These are phyloP conservation scores for Phlegmacium glaucopus DNA, from an alignment of 768 basidiomycete species.

Conservation along the genomic window DNA sequence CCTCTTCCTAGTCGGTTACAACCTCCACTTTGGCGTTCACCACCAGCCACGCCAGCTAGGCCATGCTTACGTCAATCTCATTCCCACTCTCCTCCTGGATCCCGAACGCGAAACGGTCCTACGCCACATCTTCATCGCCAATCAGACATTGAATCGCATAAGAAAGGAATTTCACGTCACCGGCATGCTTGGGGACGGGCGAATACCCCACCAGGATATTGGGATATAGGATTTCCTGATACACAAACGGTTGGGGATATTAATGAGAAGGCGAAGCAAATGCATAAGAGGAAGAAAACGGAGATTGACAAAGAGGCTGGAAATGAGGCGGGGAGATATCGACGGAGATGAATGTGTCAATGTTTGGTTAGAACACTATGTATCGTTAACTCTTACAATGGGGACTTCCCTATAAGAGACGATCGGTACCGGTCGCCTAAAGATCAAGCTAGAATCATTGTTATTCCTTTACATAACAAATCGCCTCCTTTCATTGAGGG, in stretches of 20 bases:
- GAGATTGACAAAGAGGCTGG: conserved; percentile 58
- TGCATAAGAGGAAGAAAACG: conserved; percentile 63
- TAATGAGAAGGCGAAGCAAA: conserved; percentile 68
- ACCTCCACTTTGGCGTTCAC: conserved; percentile 75
- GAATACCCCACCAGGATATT: conserved; percentile 82
- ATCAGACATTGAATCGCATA: conserved; percentile 47
- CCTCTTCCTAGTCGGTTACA: conserved; percentile 63
- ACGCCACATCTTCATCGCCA: conserved; percentile 11
- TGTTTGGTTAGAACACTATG: too few relatives aligned
- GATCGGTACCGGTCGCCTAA: too few relatives aligned
- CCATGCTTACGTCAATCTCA: conserved; percentile 24
- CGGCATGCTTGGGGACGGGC: conserved; percentile 67
- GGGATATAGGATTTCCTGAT: conserved; percentile 86
- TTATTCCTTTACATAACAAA: too few relatives aligned
- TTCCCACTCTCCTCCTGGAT: conserved; percentile 3
- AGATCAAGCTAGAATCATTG: too few relatives aligned
- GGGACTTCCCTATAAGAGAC: too few relatives aligned
- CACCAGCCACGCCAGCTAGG: conserved; percentile 32
- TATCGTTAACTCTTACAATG: too few relatives aligned
- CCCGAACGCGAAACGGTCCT: background rate
- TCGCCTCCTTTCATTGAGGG: too few relatives aligned
- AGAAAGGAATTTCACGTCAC: conserved; percentile 69
- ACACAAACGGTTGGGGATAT: conserved; percentile 80
- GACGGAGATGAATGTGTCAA: conserved; percentile 17
- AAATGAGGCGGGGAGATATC: conserved; percentile 41